phyloP scores from a whole-genome alignment of 2,329 filamentous ascomycete genomes.

The Claviceps arundinis region DNA sequence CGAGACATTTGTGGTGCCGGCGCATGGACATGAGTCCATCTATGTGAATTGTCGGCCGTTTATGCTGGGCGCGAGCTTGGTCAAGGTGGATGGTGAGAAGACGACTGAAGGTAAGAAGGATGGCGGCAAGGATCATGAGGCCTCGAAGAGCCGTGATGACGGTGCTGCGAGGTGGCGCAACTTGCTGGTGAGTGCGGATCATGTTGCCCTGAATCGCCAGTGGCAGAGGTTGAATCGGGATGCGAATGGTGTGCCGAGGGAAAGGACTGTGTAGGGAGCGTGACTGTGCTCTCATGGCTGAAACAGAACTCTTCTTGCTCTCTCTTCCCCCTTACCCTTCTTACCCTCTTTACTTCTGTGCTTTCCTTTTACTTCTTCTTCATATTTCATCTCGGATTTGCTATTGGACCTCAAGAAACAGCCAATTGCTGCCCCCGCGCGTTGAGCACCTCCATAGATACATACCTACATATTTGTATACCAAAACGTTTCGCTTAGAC shows the following conservation, averaged over 20 bases:
- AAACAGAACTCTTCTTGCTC: neutral
- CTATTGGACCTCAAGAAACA: too few species aligned
- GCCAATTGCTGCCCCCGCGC: neutral
- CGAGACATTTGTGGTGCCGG: slow-evolving; percentile 35
- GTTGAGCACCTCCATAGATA: neutral
- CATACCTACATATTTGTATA: neutral
- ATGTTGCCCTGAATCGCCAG: slow-evolving; percentile 20
- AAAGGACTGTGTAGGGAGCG: neutral
- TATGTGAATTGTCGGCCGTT: slow-evolving; percentile 31
- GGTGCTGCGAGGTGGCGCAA: slow-evolving; percentile 19
- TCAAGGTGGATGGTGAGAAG: slow-evolving; percentile 9
- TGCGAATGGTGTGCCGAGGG: slow-evolving; percentile 9
- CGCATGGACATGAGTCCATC: slow-evolving; percentile 35
- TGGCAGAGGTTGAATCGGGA: slow-evolving; percentile 19
- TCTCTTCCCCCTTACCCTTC: neutral
- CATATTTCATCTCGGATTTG: too few species aligned
- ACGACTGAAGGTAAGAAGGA: slow-evolving; percentile 9
- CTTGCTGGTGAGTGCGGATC: slow-evolving; percentile 20
- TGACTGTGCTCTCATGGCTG: neutral
- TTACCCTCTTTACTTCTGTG: neutral
- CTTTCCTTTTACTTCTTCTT: neutral
- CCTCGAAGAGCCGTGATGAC: slow-evolving; percentile 1
- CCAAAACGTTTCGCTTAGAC: neutral
- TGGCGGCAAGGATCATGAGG: neutral
- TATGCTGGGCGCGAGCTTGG: slow-evolving; percentile 19